These are phyloP conservation scores for Mitragyna speciosa DNA, from an alignment of 257 asterid species.

Conservation along the genomic window DNA sequence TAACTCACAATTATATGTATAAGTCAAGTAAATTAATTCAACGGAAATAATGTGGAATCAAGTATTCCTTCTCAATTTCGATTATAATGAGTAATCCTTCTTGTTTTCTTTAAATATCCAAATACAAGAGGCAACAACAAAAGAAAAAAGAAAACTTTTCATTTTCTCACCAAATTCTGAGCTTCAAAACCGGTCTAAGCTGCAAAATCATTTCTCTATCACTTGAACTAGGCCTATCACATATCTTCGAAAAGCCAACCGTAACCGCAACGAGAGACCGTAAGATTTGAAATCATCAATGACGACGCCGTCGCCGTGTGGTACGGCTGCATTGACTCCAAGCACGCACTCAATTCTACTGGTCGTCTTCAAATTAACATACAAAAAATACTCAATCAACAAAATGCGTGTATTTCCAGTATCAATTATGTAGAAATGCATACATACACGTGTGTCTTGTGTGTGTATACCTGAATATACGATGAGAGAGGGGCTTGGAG, in stretches of 20 bases:
- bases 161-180: not conserved
- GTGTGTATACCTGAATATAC: conserved; percentile 58
- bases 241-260: conserved; percentile 87
- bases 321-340: conserved; percentile 84
- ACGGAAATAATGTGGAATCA: too few relatives aligned
- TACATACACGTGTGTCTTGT: too few relatives aligned
- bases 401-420: not conserved
- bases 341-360: conserved; percentile 70
- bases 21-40: too few relatives aligned
- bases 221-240: conserved; percentile 7
- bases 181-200: not conserved
- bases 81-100: not conserved
- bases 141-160: not conserved
- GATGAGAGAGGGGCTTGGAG: conserved; percentile 46
- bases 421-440: not conserved
- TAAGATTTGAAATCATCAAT: conserved; percentile 88
- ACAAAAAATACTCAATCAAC: not conserved
- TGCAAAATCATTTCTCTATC: conserved; percentile 8
- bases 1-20: not conserved
- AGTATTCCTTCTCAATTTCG: not conserved
- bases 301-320: conserved; percentile 89
- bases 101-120: not conserved
- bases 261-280: conserved; percentile 64
- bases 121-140: not conserved
- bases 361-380: conserved; percentile 31